These are phyloP conservation scores for Sporothrix luriei DNA, from an alignment of 2,329 filamentous ascomycete genomes.

Conservation along the genomic window DNA sequence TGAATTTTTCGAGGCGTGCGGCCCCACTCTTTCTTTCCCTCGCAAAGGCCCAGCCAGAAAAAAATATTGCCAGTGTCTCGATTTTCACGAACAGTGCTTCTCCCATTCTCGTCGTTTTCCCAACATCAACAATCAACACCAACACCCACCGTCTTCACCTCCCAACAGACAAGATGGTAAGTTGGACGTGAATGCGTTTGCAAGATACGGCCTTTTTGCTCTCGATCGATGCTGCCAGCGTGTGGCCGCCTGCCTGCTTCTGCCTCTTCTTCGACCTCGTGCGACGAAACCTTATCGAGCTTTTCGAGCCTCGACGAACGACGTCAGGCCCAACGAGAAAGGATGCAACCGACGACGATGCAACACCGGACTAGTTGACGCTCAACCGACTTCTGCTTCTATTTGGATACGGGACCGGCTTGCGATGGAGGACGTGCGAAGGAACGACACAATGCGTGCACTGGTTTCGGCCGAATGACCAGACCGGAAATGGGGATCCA, in stretches of 20 bases:
- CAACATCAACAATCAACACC: constrained; percentile 31
- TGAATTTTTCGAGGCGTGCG: constrained; percentile 30
- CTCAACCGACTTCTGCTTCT: background rate
- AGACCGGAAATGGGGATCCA: background rate
- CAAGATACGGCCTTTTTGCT: background rate
- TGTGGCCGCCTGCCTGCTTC: background rate
- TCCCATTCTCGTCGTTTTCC: constrained; percentile 31
- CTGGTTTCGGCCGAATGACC: background rate
- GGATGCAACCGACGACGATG: background rate
- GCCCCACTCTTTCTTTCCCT: constrained; percentile 29
- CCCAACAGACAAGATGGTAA: constrained; percentile 37
- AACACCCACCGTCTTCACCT: constrained; percentile 33
- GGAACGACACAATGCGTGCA: background rate
- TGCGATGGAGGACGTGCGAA: background rate
- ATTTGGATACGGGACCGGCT: background rate
- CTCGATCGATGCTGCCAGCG: constrained; percentile 14
- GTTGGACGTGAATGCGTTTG: constrained; percentile 19
- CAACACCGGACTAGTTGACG: background rate
- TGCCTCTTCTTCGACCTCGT: constrained; percentile 4
- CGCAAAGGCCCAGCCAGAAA: constrained; percentile 30
- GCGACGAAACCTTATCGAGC: constrained; percentile 8
- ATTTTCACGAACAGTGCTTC: constrained; percentile 32
- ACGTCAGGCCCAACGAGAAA: background rate
- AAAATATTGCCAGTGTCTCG: constrained; percentile 34
- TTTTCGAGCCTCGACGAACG: constrained; percentile 14